These are phyloP conservation scores for Ballota nigra DNA, from an alignment of 257 asterid species.

Conservation along the genomic window DNA sequence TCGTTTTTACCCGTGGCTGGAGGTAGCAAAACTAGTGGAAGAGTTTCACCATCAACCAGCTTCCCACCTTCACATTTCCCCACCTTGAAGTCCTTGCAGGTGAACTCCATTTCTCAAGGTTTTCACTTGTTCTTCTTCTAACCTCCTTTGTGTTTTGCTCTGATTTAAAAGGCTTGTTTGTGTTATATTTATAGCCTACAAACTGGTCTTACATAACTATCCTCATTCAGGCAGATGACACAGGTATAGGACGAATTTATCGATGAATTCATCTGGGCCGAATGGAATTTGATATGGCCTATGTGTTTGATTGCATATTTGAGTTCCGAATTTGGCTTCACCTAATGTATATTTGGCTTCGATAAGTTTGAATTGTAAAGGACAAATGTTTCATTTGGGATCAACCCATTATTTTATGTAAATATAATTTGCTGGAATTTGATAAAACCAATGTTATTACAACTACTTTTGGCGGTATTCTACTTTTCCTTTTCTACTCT, in stretches of 20 bases:
- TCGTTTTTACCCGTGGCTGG: conserved; percentile 28
- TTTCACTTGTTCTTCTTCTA: neutral
- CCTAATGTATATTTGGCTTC: neutral
- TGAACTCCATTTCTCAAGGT: conserved; percentile 44
- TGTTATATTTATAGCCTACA: conserved; percentile 18
- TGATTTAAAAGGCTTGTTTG: neutral
- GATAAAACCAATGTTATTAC: conserved; percentile 1
- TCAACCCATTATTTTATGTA: neutral
- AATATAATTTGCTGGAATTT: neutral
- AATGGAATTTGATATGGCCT: conserved; percentile 5
- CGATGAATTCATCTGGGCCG: conserved; percentile 11
- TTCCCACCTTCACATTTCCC: conserved; percentile 86
- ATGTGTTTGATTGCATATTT: conserved; percentile 2
- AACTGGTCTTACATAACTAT: neutral
- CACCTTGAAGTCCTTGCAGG: conserved; percentile 63
- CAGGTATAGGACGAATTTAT: neutral
- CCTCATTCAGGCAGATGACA: neutral
- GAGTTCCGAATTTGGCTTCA: conserved; percentile 9
- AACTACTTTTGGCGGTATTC: neutral
- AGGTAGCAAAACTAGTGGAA: conserved; percentile 71
- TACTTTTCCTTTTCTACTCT: neutral
- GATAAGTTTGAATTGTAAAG: neutral
- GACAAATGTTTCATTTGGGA: neutral
- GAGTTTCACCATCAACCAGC: conserved; percentile 61
- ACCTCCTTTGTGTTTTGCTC: neutral